Evolutionary conservation across 2,329 filamentous ascomycete species (phyloP), one percentile per base, ranked within the genome.

Genomic region (Hypoxylon sp.): DNA sequence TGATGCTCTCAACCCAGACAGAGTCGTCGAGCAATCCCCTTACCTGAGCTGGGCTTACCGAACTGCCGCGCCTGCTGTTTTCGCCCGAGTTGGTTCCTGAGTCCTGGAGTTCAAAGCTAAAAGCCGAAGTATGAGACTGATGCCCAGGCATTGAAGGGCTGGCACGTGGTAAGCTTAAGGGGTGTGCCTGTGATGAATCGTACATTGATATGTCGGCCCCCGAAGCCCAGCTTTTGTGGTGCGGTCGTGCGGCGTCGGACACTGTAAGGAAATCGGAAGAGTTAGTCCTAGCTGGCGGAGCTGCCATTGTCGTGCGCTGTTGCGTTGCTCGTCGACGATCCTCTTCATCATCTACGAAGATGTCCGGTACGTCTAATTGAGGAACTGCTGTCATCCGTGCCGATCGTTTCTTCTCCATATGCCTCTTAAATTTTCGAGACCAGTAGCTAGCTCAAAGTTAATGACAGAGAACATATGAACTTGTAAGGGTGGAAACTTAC

Each of bases 1-100:
- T 86, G 71, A 98, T 94, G 83, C 93, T 97, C 81, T 97, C 93
- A 56, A 95, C 93, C 95, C 95, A 98, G 14, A 92, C 91, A 17
- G 93, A 96, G 75, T 95, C 92, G 75, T 96, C 93, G 60, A 98
- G 86, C 76, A 96, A 92, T 72, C 94, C 90, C 78, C 94, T 88
- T 72, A 97, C 92, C 74, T 94, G 91, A 51, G 90, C 87, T 53
- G 91, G 90, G 75, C 89, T 93, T 63, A 94, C 90, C 4, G 86
- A 84, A 78, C 91, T 94, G 60, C 87, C 88, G 23, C 89, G 87
- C 46, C 90, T 82, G 73, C 87, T 87, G 76, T 85, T 87, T 13
- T 78, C 75, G 34, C 76, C 77, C 19, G 78, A 77, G 28, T 72
- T 69, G 0, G 77, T 41, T 73, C 79, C 80, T 58, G 81, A 77